Conservation (phyloP, 176 grass and related monocot genomes). For the Sorghum bicolor region Sorghum_bicolor_NCBIv3 NC_012871.2:66335501-66336000, state of each 20-base stretch:
- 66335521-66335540: constrained; percentile 87
- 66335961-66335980: constrained; percentile 65
- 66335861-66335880: background rate
- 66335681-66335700: background rate
- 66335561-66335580: constrained; percentile 70
- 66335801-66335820: background rate
- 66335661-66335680: background rate
- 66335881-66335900: background rate
- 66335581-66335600: background rate
- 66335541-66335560: constrained; percentile 98
- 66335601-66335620: background rate
- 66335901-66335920: background rate
- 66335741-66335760: background rate
- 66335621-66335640: background rate
- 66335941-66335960: constrained; percentile 1
- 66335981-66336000: constrained; percentile 83
- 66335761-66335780: background rate
- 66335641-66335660: background rate
- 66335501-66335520: constrained; percentile 87
- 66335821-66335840: background rate
- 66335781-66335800: background rate
- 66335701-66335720: background rate
- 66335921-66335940: background rate
- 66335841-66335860: background rate
- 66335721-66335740: background rate